phyloP scores from a whole-genome alignment of 768 basidiomycete genomes.

The Baorangia bicolor region DNA sequence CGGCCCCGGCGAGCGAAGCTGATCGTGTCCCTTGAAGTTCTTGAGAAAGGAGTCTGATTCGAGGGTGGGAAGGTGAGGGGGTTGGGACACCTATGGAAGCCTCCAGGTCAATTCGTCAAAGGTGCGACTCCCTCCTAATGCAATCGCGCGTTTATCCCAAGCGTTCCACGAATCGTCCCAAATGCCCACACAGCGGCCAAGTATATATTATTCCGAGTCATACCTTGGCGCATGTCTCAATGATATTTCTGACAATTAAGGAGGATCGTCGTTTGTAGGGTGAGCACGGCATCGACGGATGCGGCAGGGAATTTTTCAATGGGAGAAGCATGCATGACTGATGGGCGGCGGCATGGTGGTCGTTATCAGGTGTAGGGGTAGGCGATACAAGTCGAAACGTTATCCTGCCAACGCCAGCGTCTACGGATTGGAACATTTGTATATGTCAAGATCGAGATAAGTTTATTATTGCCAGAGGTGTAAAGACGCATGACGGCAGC shows the following conservation, averaged over 20 bases:
- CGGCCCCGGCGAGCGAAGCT: not conserved
- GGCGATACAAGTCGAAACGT: not conserved
- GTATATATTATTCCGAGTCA: not conserved
- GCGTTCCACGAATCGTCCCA: not conserved
- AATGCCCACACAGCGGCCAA: not conserved
- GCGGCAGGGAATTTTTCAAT: conserved; percentile 1
- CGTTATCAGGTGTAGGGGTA: not conserved
- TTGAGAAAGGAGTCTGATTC: not conserved
- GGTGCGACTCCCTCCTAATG: not conserved
- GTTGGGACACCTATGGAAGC: not conserved
- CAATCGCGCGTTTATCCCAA: not conserved
- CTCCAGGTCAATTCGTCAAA: no score
- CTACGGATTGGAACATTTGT: not conserved
- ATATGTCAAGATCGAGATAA: conserved; percentile 1
- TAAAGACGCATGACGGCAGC: not conserved
- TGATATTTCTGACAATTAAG: not conserved
- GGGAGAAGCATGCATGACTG: not conserved
- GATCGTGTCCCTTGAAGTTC: not conserved
- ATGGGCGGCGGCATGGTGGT: not conserved
- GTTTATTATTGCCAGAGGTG: not conserved
- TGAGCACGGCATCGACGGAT: not conserved
- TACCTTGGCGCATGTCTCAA: not conserved
- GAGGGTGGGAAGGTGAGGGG: not conserved
- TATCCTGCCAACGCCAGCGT: not conserved
- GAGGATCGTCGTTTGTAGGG: conserved; percentile 8